Percentiles rank a stretch among this genome's conserved stretches.
Evolutionary conservation across 169 alveolate species (phyloP).

Genomic region (Plasmodium sp.): DNA sequence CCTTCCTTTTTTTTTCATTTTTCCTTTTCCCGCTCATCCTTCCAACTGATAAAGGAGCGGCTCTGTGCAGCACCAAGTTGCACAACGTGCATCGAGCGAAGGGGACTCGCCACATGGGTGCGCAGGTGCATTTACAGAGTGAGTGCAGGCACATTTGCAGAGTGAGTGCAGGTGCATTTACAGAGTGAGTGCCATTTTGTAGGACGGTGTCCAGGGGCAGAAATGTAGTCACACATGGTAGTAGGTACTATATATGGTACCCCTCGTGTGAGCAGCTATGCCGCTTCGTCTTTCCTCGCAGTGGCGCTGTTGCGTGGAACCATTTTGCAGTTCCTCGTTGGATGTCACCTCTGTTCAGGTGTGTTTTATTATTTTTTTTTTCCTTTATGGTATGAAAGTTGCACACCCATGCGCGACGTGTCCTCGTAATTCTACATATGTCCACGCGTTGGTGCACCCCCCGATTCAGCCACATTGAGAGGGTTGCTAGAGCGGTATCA

Average conservation of each 20-base stretch:
- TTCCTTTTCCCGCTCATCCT: not conserved
- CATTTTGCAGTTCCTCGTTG: no score
- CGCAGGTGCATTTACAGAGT: not conserved
- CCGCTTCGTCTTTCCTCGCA: not conserved
- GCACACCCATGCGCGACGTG: no score
- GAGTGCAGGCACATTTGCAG: not conserved
- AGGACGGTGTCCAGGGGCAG: not conserved
- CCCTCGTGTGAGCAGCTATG: not conserved
- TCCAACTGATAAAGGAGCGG: not conserved
- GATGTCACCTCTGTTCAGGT: no score
- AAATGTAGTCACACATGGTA: not conserved
- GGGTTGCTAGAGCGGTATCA: no score
- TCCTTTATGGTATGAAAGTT: no score
- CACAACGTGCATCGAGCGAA: slow-evolving; percentile 1
- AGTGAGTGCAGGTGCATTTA: not conserved
- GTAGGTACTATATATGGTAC: not conserved
- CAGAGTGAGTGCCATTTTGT: not conserved
- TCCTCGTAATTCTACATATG: no score
- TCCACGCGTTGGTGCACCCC: no score
- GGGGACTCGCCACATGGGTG: not conserved
- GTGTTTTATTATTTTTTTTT: no score
- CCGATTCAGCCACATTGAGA: no score
- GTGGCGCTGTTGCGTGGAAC: no score
- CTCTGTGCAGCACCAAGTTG: slow-evolving; percentile 21
- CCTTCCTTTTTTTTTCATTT: not conserved